These are phyloP conservation scores for Coriaria nepalensis DNA, from an alignment of 306 rosid species.

Conservation along the genomic window DNA sequence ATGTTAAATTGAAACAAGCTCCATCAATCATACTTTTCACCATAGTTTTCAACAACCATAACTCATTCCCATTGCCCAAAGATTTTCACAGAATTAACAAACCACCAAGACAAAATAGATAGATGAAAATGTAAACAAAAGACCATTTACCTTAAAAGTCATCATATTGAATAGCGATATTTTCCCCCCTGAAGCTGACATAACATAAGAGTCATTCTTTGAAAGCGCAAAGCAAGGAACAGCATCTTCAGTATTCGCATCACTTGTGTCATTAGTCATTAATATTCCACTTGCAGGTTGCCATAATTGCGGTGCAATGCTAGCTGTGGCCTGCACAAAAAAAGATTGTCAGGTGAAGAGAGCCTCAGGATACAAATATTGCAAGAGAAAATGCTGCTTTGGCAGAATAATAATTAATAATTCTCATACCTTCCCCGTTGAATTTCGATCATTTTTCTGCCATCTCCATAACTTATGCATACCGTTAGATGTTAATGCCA, in stretches of 20 bases:
- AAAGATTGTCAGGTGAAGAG: constrained; percentile 17
- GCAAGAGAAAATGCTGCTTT: constrained; percentile 12
- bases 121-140: constrained; percentile 6
- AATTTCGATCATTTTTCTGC: constrained; percentile 77
- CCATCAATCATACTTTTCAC: background rate
- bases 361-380: constrained; percentile 15
- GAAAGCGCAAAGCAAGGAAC: constrained; percentile 97
- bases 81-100: background rate
- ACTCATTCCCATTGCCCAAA: background rate
- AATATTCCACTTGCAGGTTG: constrained; percentile 95
- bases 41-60: constrained; percentile 2
- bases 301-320: constrained; percentile 72
- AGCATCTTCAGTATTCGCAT: constrained; percentile 88
- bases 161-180: constrained; percentile 98
- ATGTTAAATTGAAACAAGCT: background rate
- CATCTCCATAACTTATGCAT: constrained; percentile 99
- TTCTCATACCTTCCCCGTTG: constrained; percentile 42
- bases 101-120: background rate
- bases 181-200: constrained; percentile 99
- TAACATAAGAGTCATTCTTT: constrained; percentile 90
- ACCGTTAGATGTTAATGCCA: constrained; percentile 96
- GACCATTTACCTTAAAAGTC: constrained; percentile 78
- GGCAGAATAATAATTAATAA: constrained; percentile 4
- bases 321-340: constrained; percentile 62
- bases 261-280: constrained; percentile 90